Base-by-base conservation (phyloP, 805 yeast genomes). In the Ogataea pignaliae region DNA sequence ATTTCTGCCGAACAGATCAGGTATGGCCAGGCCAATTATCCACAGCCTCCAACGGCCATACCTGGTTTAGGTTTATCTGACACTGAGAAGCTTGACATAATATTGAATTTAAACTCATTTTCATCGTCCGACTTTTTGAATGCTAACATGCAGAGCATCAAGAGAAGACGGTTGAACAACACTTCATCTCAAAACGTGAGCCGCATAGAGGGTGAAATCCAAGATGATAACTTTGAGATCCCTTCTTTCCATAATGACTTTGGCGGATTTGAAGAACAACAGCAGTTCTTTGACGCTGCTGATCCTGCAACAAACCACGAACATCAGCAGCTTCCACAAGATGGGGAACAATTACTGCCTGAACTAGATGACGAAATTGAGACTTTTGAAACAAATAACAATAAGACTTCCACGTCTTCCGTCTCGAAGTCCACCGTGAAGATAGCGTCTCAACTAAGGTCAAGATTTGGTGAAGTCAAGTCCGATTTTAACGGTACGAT, bases 401-500 rank as follows among this genome's bases (percentile, higher is more conserved):
- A 47, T 21, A 44, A 31, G 29, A 18, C 38, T 31, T 40, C 52
- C 46, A 18, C 51, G 48, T 36, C 57, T 43, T 26, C 69, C 51
- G 63, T 69, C 26, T 69, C 80, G 3, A 66, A 70, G 47, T 65
- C 81, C 5, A 81, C 88, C 0, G 59, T 68, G 3, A 73, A 76
- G 50, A 70, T 84, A 9, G 87, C 85, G 0, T 59, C 59, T 10
- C 68, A 70, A 6, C 61, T 81, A 17, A 65, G 75, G 40, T 55
- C 56, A 2, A 50, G 63, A 16, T 63, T 73, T 42, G 38, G 14
- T 7, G 33, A 40, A 7, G 43, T 40, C 14, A 14, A 49, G 2
- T 45, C 47, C 10, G 49, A 42, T 10, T 21, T 21, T 7, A 21
- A 21, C 26, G 26, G 7, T 21, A 51, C 55, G 3, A 46, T 47